Percentiles rank a stretch among this genome's conserved stretches.
Evolutionary conservation across 257 asterid species (phyloP).

Genomic region (Penstemon barbatus): DNA sequence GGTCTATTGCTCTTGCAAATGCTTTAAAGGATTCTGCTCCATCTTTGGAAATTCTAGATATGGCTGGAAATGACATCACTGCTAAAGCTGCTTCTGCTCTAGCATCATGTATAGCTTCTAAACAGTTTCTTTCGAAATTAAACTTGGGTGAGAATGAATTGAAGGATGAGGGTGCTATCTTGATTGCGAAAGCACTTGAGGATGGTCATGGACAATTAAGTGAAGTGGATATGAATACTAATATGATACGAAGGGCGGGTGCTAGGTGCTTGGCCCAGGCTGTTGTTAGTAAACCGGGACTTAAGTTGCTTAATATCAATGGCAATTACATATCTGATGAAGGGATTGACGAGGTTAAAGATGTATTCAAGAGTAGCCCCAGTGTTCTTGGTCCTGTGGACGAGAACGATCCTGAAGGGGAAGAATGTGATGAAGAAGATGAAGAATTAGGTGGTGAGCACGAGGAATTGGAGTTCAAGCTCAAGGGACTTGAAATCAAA

Average conservation of each 20-base stretch:
- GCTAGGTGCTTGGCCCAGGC: constrained; percentile 87
- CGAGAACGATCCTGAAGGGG: constrained; percentile 96
- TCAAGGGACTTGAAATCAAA: constrained; percentile 79
- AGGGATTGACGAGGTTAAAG: constrained; percentile 87
- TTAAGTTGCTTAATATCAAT: constrained; percentile 66
- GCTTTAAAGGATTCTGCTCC: constrained; percentile 75
- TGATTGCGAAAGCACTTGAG: constrained; percentile 78
- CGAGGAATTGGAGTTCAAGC: constrained; percentile 68
- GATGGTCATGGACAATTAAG: constrained; percentile 74
- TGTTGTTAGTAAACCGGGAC: constrained; percentile 60
- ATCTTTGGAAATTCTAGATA: constrained; percentile 68
- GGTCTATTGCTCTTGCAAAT: constrained; percentile 64
- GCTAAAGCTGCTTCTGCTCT: constrained; percentile 73
- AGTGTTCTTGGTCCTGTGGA: constrained; percentile 73
- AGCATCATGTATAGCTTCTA: constrained; percentile 72
- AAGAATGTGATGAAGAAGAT: constrained; percentile 50
- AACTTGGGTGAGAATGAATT: constrained; percentile 79
- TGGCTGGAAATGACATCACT: constrained; percentile 95
- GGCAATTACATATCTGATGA: constrained; percentile 92
- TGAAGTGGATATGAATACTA: constrained; percentile 77
- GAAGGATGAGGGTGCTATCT: constrained; percentile 90
- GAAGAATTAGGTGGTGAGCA: constrained; percentile 43
- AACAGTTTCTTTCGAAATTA: constrained; percentile 62
- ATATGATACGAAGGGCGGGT: constrained; percentile 83
- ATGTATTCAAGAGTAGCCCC: constrained; percentile 62